Base-by-base conservation (phyloP, 352 stramenopile species). In the Phytopythium aichiense region DNA sequence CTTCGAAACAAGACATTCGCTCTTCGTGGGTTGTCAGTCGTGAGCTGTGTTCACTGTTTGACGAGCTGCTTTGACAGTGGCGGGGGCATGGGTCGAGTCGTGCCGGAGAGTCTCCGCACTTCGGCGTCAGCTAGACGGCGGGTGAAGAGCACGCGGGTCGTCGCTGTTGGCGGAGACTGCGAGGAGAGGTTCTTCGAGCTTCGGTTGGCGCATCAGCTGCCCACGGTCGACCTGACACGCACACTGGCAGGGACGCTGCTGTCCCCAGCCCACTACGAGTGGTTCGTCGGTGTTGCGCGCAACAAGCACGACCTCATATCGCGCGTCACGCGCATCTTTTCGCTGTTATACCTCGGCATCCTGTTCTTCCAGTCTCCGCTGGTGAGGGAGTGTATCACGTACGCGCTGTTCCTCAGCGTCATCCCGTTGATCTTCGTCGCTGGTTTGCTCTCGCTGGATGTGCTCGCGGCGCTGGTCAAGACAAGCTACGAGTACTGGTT, bases 401-500 rank as follows among this genome's bases (percentile, higher is more conserved):
- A 20, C 31, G 52, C 30, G n/a, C 52, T 58, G 2, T 46, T 58
- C 20, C 20, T 58, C 2, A 58, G 30, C 11, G 23, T 46, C 31
- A 35, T 45, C 15, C 52, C 52, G 2, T 3, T 46, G n/a, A 18
- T 58, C 37, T 58, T 58, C 52, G 37, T 58, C 31, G 25, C 18
- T 7, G 52, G 52, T 6, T 20, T 58, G 15, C 52, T 58, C 15
- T 58, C 52, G 0, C 18, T 58, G 15, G 52, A 58, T 20, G 52
- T 58, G n/a, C 4, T 46, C 13, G 31, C 37, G 16, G 33, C 13
- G 11, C 33, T 58, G n/a, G 33, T 33, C 7, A 58, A 58, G 37
- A 31, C 7, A 7, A 58, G 52, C 52, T 58, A 58, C 52, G 52
- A 58, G 52, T 58, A 46, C 37, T 23, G 33, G 31, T 58, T 58